Base-by-base conservation (phyloP, 1,284 basidiomycete species). In the Cutaneotrichosporon sp. region DNA sequence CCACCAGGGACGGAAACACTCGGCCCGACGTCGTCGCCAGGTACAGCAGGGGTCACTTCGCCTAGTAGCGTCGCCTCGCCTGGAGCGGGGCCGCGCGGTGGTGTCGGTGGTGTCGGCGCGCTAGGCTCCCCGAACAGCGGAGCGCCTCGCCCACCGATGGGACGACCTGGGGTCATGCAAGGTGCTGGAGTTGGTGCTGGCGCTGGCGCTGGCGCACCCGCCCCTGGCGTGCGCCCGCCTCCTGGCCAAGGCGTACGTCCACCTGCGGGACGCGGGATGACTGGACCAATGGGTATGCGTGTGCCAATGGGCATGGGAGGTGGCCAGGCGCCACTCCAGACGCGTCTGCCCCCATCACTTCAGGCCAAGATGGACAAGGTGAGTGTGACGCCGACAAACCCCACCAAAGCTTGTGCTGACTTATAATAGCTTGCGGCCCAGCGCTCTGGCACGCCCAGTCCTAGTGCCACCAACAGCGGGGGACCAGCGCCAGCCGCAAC, bases 361-460 rank as follows among this genome's bases (percentile, higher is more conserved):
- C 90, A 92, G 69, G 89, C 89, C 56, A 96, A 93, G 78, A 88
- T 97, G 83, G 88, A 88, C 49, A 88, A 63, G 61, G 69, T 70
- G 51, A 51, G 70, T 63, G 21, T 12, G 4, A 35, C 14, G 23
- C 10, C 26, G 5, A 30, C 26, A 30, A n/a, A n/a, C n/a, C n/a
- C n/a, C n/a, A n/a, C n/a, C n/a, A n/a, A n/a, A n/a, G n/a, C n/a
- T n/a, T 30, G 26, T 30, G 26, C 26, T 30, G 26, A 30, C 26
- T 30, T 30, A 30, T 30, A 30, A 14, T 50, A 54, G 60, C 48
- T 54, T 35, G 50, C 49, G 7, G 52, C 57, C 23, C 53, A 62
- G 26, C 55, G 60, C 8, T 44, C 47, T 23, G 44, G 50, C 8
- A 46, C 56, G 3, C 53, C 56, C 0, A 52, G 55, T 36, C 55